A percentile compares a stretch with the other conserved stretches of the same genome.
phyloP scores from a whole-genome alignment of 805 yeast genomes.

The Candida lessepsii region DNA sequence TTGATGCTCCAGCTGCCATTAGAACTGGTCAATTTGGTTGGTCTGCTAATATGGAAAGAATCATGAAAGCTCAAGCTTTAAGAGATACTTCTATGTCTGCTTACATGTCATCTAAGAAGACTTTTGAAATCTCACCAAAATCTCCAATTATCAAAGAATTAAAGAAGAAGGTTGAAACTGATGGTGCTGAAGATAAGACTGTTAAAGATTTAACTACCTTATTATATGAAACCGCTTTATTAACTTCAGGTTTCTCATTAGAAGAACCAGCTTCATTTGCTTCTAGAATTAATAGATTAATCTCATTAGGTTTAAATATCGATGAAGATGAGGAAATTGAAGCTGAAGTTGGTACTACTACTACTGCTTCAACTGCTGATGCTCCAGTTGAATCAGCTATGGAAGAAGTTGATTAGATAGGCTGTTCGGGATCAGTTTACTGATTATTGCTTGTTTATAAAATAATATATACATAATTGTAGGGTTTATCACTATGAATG shows the following conservation, averaged over 20 bases:
- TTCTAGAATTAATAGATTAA: conserved; percentile 95
- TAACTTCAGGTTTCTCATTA: conserved; percentile 97
- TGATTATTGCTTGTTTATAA: conserved; percentile 10
- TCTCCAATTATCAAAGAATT: conserved; percentile 94
- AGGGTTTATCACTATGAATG: too few relatives aligned
- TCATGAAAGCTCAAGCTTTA: conserved; percentile 99
- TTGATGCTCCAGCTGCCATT: conserved; percentile 99
- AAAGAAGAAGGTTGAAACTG: conserved; percentile 93
- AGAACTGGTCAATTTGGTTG: conserved; percentile 99
- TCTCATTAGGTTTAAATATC: conserved; percentile 96
- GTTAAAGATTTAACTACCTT: conserved; percentile 96
- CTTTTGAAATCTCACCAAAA: conserved; percentile 96
- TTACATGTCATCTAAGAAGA: conserved; percentile 99
- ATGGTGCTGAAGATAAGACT: conserved; percentile 97
- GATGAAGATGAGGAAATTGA: conserved; percentile 77
- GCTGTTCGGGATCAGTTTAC: neutral
- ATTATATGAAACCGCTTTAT: conserved; percentile 95
- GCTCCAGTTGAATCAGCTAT: conserved; percentile 88
- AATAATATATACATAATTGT: conserved; percentile 5
- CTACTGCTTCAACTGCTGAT: conserved; percentile 50
- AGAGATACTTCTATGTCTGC: conserved; percentile 98
- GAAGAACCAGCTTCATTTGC: conserved; percentile 99
- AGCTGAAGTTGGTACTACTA: conserved; percentile 50
- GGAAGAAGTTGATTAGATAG: conserved; percentile 96
- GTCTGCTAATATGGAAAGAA: conserved; percentile 99